These are phyloP conservation scores for Selaginella tamariscina DNA, from an alignment of 75 land plant species.

Conservation along the genomic window DNA sequence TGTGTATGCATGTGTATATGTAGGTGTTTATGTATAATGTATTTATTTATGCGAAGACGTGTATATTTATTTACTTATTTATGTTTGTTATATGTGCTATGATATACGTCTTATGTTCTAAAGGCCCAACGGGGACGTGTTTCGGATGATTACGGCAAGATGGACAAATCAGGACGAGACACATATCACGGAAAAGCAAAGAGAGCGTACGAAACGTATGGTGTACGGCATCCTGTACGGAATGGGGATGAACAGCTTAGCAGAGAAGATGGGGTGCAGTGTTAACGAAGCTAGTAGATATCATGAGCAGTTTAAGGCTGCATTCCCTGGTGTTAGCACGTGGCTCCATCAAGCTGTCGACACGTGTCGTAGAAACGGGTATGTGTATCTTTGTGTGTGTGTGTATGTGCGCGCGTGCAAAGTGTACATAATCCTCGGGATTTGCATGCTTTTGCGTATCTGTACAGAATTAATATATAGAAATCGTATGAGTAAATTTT, in stretches of 20 bases:
- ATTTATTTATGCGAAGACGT: no score
- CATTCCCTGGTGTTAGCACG: constrained; percentile 70
- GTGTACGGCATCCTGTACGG: constrained; percentile 96
- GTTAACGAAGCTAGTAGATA: constrained; percentile 64
- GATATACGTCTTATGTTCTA: no score
- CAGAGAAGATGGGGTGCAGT: constrained; percentile 69
- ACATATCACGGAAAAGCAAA: constrained; percentile 40
- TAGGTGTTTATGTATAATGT: no score
- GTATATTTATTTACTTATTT: no score
- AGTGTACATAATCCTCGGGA: no score
- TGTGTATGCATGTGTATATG: no score
- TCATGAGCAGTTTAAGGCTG: constrained; percentile 61
- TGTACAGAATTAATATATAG: no score
- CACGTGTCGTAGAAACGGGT: constrained; percentile 76
- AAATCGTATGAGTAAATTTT: no score
- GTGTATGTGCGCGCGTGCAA: no score
- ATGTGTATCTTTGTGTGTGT: constrained; percentile 4
- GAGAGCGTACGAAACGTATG: constrained; percentile 78
- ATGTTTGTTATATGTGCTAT: no score
- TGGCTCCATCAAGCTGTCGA: constrained; percentile 76
- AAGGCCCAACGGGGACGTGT: constrained; percentile 69
- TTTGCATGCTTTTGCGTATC: no score
- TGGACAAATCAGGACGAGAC: constrained; percentile 67
- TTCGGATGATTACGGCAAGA: constrained; percentile 66
- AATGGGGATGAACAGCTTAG: constrained; percentile 79